Conservation (phyloP, 2,329 filamentous ascomycete species). For the Leptographium flavum region DNA sequence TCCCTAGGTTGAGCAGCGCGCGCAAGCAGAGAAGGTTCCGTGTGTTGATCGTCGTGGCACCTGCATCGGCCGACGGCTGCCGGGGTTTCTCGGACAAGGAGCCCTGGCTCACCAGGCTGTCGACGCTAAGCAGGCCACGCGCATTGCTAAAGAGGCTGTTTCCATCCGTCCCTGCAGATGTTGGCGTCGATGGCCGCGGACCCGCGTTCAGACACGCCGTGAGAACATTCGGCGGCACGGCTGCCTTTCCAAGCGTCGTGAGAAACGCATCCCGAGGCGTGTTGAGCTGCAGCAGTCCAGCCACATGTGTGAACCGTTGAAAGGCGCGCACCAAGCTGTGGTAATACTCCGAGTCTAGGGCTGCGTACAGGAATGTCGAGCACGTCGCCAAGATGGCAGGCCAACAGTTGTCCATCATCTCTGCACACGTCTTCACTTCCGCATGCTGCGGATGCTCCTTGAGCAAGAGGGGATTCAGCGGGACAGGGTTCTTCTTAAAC, state of each 20-base stretch:
- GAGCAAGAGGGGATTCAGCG: conserved; percentile 68
- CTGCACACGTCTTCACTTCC: conserved; percentile 64
- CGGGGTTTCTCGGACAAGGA: conserved; percentile 45
- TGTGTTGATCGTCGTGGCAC: conserved; percentile 53
- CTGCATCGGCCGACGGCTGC: conserved; percentile 41
- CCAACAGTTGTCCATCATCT: conserved; percentile 85
- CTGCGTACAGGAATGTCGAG: conserved; percentile 86
- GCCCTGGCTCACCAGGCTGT: conserved; percentile 48
- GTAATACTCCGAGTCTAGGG: conserved; percentile 87
- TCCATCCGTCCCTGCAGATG: conserved; percentile 21
- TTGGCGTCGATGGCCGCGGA: conserved; percentile 26
- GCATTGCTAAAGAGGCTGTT: conserved; percentile 55
- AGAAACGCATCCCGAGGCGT: conserved; percentile 90
- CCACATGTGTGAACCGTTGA: conserved; percentile 89
- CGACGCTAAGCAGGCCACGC: conserved; percentile 58
- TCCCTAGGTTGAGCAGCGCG: conserved; percentile 87
- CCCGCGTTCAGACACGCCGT: conserved; percentile 43
- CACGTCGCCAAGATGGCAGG: conserved; percentile 88
- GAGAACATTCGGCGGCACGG: conserved; percentile 69
- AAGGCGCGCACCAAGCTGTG: conserved; percentile 83
- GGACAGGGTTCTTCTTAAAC: conserved; percentile 61
- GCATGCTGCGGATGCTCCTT: conserved; percentile 56
- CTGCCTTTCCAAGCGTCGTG: conserved; percentile 84
- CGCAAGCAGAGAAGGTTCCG: conserved; percentile 81
- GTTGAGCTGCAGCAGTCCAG: conserved; percentile 67